Percentiles rank a stretch among this genome's conserved stretches.
Conservation (phyloP, 352 stramenopile species). For the Globisporangium carolinianum region DNA sequence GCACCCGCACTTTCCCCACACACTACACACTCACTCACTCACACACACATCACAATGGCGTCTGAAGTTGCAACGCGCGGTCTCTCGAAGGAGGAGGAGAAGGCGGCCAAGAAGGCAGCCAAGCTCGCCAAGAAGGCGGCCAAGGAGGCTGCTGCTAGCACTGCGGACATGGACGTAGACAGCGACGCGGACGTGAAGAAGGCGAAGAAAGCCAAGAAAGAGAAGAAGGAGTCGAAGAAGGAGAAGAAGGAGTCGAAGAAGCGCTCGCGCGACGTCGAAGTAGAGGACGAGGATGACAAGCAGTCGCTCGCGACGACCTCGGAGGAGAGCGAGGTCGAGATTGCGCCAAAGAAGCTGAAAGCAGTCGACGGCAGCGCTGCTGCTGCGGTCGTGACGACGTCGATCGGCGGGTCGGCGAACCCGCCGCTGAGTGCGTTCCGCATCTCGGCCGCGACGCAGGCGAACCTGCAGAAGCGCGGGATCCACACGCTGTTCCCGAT, state of each 20-base stretch:
- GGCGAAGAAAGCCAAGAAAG: conserved; percentile 42
- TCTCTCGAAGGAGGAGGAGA: conserved; percentile 53
- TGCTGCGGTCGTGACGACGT: conserved; percentile 8
- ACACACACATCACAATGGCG: conserved; percentile 5
- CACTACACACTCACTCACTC: conserved; percentile 3
- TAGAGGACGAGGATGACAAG: conserved; percentile 16
- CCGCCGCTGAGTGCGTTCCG: conserved; percentile 65
- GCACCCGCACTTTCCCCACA: neutral
- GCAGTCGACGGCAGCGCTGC: neutral
- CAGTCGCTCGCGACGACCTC: conserved; percentile 35
- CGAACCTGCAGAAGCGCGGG: conserved; percentile 61
- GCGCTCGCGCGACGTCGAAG: conserved; percentile 35
- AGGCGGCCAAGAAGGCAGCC: conserved; percentile 46
- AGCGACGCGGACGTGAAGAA: conserved; percentile 14
- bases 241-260: conserved; percentile 80
- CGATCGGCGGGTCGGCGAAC: conserved; percentile 50
- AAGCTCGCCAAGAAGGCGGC: conserved; percentile 50
- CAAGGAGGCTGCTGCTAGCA: conserved; percentile 18
- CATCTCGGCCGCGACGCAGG: conserved; percentile 55
- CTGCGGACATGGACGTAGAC: conserved; percentile 8
- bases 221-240: conserved; percentile 51
- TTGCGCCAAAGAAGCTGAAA: conserved; percentile 25
- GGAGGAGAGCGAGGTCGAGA: conserved; percentile 46
- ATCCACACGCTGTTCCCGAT: conserved; percentile 90
- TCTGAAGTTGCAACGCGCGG: conserved; percentile 20